Evolutionary conservation across 306 rosid species (phyloP), one percentile per base, ranked within the genome.

Genomic region (Quercus berberidifolia): DNA sequence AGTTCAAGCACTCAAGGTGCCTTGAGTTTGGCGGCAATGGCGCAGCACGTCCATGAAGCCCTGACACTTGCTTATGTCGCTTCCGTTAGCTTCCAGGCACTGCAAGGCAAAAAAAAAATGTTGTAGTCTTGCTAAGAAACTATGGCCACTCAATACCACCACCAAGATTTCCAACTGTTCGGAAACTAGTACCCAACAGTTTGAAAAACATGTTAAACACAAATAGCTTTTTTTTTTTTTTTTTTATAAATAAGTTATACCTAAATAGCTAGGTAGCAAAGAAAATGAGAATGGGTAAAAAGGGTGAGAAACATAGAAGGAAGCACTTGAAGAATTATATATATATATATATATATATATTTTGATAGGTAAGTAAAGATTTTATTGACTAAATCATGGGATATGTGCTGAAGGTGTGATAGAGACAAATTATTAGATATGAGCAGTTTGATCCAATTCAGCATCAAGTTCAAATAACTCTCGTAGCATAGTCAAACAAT

Each of bases 21-120:
- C 76, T 1, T 25, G 51, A 21, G 71, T 21, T 55, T 58, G 49
- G 19, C 55, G 71, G 70, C 79, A 82, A 9, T 78, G 73, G 11
- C 26, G 71, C 74, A 74, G 76, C 79, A 78, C 74, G 55, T 83
- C 82, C 82, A 74, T 83, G 73, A 78, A 74, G 62, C 73, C 65
- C 59, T 82, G 82, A 43, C 82, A 78, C 85, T 82, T 77, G 76
- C 85, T 73, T 58, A 82, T 82, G 68, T 82, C 85, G 30, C 75
- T 73, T 20, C 76, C 85, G 9, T 38, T 65, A 41, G 11, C 65
- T 78, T 68, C 73, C 55, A 82, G 54, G 82, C 85, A 77, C 85
- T 82, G 75, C 79, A 73, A 65, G 1, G 35, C 23, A 51, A 6
- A 71, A 14, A 71, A 60, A 13, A 71, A 59, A 26, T 7, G 35